phyloP scores from a whole-genome alignment of 2,329 filamentous ascomycete genomes.

The Fusarium sp. region DNA sequence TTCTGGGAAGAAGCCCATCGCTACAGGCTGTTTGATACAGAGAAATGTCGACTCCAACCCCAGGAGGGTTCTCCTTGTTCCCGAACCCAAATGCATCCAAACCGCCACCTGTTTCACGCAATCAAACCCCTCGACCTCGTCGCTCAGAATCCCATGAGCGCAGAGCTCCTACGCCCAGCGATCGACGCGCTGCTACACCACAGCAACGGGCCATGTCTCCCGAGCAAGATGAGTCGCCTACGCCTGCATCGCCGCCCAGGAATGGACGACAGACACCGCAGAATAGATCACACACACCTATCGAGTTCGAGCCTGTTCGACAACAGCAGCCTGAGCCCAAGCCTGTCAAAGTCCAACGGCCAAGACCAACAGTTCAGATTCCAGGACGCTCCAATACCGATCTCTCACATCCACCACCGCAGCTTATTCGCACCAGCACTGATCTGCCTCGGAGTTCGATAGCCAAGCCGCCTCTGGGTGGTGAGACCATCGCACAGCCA shows the following conservation, averaged over 20 bases:
- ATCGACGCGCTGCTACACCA: constrained; percentile 46
- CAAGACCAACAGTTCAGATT: constrained; percentile 57
- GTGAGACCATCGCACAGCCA: constrained; percentile 50
- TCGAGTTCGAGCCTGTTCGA: constrained; percentile 51
- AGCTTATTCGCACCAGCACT: constrained; percentile 60
- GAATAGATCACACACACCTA: constrained; percentile 51
- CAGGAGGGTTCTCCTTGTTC: constrained; percentile 69
- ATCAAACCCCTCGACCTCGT: constrained; percentile 56
- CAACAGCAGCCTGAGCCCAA: constrained; percentile 44
- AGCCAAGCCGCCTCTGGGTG: constrained; percentile 64
- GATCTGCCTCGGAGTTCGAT: constrained; percentile 67
- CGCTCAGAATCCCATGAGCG: constrained; percentile 55
- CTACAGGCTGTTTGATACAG: constrained; percentile 46
- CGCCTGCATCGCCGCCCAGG: constrained; percentile 39
- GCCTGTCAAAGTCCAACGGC: constrained; percentile 53
- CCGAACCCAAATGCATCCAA: constrained; percentile 62
- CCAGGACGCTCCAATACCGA: constrained; percentile 64
- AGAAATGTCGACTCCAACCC: constrained; percentile 57
- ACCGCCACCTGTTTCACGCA: constrained; percentile 51
- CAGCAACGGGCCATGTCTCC: constrained; percentile 30
- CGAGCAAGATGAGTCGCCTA: constrained; percentile 36
- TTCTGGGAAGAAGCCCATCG: constrained; percentile 49
- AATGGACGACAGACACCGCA: constrained; percentile 52
- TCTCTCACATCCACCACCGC: constrained; percentile 62
- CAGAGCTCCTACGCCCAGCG: constrained; percentile 54